Evolutionary conservation across 805 yeast species (phyloP).

Genomic region (Metschnikowia sp.): DNA sequence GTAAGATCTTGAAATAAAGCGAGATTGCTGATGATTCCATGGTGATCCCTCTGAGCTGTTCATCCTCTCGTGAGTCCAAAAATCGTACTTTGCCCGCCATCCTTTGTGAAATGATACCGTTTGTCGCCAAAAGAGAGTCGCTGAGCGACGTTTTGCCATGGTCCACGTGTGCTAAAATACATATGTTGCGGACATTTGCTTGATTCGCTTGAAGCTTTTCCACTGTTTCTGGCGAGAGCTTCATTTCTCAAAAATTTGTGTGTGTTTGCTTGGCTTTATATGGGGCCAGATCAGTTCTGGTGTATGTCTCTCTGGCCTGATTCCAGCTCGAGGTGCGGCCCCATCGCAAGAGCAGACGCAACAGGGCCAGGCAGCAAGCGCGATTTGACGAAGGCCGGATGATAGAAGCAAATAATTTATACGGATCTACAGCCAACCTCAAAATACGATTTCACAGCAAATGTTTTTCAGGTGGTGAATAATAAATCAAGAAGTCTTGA

Average conservation of each 20-base stretch:
- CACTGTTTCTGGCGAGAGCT: constrained; percentile 62
- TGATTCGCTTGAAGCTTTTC: constrained; percentile 68
- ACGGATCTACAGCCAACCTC: too few species aligned
- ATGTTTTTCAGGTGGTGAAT: too few species aligned
- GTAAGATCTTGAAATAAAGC: constrained; percentile 73
- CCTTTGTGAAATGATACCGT: constrained; percentile 92
- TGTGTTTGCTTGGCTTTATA: too few species aligned
- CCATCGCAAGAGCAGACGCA: too few species aligned
- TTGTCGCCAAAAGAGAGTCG: constrained; percentile 88
- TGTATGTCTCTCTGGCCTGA: too few species aligned
- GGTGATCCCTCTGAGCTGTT: constrained; percentile 92
- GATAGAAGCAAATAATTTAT: too few species aligned
- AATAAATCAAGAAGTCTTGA: too few species aligned
- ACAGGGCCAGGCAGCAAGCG: too few species aligned
- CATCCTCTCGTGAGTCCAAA: constrained; percentile 92
- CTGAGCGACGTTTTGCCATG: constrained; percentile 97
- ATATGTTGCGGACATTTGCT: constrained; percentile 75
- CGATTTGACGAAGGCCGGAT: too few species aligned
- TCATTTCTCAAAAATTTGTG: constrained; percentile 28
- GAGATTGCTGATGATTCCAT: constrained; percentile 98
- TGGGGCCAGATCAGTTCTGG: too few species aligned
- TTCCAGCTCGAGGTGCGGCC: too few species aligned
- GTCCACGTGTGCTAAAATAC: constrained; percentile 96
- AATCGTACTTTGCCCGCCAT: constrained; percentile 94
- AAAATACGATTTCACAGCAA: too few species aligned